Conservation (phyloP, 768 basidiomycete genomes). For the Rhodotorula graminis region DNA sequence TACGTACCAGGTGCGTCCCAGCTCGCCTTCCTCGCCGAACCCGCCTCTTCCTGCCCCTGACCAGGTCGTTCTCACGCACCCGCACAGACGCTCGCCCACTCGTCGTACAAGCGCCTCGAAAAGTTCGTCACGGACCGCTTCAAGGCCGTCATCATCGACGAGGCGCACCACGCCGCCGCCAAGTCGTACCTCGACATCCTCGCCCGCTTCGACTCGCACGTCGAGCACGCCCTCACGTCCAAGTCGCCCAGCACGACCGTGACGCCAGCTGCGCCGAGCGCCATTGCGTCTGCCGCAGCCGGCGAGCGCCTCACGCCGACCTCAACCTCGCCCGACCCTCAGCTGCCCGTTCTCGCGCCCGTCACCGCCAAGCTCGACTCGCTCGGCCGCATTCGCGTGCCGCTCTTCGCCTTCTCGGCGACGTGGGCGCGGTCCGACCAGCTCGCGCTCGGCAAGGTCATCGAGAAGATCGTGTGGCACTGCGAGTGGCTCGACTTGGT, state of each 20-base stretch:
- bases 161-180: constrained; percentile 88
- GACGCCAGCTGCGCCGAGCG: background rate
- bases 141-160: constrained; percentile 38
- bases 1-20: constrained; percentile 57
- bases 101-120: constrained; percentile 14
- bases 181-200: constrained; percentile 73
- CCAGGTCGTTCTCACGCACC: background rate
- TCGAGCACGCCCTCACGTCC: background rate
- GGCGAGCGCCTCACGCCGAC: background rate
- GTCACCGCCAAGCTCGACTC: constrained; percentile 13
- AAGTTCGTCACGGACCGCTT: constrained; percentile 28
- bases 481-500: constrained; percentile 88
- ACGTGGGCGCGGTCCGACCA: constrained; percentile 91
- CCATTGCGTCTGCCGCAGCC: background rate
- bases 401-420: constrained; percentile 89
- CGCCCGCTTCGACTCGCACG: constrained; percentile 65
- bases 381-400: constrained; percentile 51
- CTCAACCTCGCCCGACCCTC: background rate
- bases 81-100: constrained; percentile 4
- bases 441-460: constrained; percentile 78
- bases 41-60: background rate
- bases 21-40: too few species aligned
- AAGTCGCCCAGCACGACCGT: too few species aligned
- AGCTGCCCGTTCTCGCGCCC: background rate
- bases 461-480: constrained; percentile 87